phyloP scores from a whole-genome alignment of 306 rosid genomes.

The Medicago arabica region DNA sequence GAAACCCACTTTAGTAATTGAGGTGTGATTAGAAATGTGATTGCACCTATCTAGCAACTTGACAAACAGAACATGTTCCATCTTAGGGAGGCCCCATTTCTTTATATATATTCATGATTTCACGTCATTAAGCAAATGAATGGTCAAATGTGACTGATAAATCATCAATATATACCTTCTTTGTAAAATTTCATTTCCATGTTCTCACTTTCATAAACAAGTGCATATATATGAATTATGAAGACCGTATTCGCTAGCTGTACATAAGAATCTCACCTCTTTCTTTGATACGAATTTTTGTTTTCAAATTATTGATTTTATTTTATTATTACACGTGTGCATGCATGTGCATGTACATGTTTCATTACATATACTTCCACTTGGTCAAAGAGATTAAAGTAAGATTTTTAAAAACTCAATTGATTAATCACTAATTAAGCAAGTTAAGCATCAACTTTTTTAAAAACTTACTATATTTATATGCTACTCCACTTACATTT shows the following conservation, averaged over 20 bases:
- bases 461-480: not conserved
- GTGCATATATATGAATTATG: constrained; percentile 7
- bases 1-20: constrained; percentile 27
- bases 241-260: constrained; percentile 37
- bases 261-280: constrained; percentile 40
- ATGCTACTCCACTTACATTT: not conserved
- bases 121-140: constrained; percentile 55
- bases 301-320: not conserved
- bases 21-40: constrained; percentile 43
- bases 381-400: too few relatives aligned
- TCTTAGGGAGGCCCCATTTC: constrained; percentile 45
- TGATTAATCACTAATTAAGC: not conserved
- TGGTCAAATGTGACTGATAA: constrained; percentile 58
- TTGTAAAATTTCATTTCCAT: constrained; percentile 38
- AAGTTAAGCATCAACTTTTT: not conserved
- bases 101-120: constrained; percentile 39
- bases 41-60: constrained; percentile 46
- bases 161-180: constrained; percentile 23
- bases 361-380: too few relatives aligned
- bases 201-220: constrained; percentile 31
- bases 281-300: not conserved
- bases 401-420: not conserved
- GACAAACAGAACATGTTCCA: constrained; percentile 55
- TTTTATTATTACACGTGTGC: not conserved
- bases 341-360: constrained; percentile 4